phyloP scores from a whole-genome alignment of 176 grass and related monocot species.

The Oryza rufipogon region DNA sequence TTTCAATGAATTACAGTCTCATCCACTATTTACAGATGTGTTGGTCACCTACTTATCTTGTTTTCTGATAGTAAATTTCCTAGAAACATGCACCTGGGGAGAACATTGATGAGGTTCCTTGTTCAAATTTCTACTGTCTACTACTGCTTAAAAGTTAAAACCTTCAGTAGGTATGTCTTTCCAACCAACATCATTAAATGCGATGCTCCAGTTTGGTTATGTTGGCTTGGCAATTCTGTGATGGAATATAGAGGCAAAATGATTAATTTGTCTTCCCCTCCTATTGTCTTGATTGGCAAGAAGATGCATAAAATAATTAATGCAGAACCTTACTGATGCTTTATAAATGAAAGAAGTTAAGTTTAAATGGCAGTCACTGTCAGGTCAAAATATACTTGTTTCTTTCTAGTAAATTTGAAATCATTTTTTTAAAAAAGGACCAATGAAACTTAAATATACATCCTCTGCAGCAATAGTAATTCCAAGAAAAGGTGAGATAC shows the following conservation, averaged over 20 bases:
- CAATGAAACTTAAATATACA: background rate
- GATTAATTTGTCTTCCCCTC: background rate
- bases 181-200: slow-evolving; percentile 8
- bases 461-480: background rate
- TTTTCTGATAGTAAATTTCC: background rate
- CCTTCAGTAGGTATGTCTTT: slow-evolving; percentile 23
- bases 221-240: background rate
- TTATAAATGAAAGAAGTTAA: slow-evolving; percentile 11
- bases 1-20: slow-evolving; percentile 10
- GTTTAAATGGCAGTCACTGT: background rate
- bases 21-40: slow-evolving; percentile 33
- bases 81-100: background rate
- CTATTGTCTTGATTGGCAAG: background rate
- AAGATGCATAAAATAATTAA: background rate
- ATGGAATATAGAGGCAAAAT: slow-evolving; percentile 41
- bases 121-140: background rate
- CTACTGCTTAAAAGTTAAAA: background rate
- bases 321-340: background rate
- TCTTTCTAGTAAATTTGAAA: slow-evolving; percentile 12
- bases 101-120: background rate
- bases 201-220: background rate
- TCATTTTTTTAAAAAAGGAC: background rate
- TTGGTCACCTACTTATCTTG: background rate
- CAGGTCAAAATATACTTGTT: slow-evolving; percentile 15
- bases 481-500: slow-evolving; percentile 29